Conservation (phyloP, 371 early-diverging fungal species). For the Blakeslea trispora region DNA sequence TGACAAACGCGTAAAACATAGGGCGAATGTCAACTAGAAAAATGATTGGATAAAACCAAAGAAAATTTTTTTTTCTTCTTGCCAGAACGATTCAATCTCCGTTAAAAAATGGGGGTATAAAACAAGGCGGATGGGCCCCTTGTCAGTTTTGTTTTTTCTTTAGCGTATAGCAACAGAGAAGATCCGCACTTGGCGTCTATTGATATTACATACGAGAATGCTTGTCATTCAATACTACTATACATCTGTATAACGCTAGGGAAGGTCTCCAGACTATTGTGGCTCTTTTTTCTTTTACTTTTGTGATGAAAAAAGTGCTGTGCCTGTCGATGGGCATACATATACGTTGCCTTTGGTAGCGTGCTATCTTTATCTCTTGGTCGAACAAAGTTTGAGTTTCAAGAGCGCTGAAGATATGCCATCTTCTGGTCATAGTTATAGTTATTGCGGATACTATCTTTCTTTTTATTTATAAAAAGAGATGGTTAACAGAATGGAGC, state of each 20-base stretch:
- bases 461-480: background rate
- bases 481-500: conserved; percentile 36
- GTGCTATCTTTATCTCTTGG: conserved; percentile 16
- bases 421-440: conserved; percentile 32
- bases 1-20: too few species aligned
- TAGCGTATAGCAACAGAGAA: conserved; percentile 26
- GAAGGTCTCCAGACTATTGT: conserved; percentile 32
- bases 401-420: conserved; percentile 13
- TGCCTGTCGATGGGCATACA: conserved; percentile 26
- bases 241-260: conserved; percentile 21
- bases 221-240: conserved; percentile 23
- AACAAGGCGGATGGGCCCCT: background rate
- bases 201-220: conserved; percentile 28
- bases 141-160: conserved; percentile 12
- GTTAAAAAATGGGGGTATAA: background rate
- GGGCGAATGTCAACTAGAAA: too few species aligned
- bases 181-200: conserved; percentile 31
- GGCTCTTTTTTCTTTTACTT: conserved; percentile 4
- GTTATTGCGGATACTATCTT: conserved; percentile 34
- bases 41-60: too few species aligned
- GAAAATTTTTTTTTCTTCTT: background rate
- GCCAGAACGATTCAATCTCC: background rate
- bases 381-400: conserved; percentile 19
- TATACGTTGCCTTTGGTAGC: conserved; percentile 11
- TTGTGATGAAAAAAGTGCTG: conserved; percentile 8